phyloP scores from a whole-genome alignment of 768 basidiomycete species.

The Agaricus blazei region DNA sequence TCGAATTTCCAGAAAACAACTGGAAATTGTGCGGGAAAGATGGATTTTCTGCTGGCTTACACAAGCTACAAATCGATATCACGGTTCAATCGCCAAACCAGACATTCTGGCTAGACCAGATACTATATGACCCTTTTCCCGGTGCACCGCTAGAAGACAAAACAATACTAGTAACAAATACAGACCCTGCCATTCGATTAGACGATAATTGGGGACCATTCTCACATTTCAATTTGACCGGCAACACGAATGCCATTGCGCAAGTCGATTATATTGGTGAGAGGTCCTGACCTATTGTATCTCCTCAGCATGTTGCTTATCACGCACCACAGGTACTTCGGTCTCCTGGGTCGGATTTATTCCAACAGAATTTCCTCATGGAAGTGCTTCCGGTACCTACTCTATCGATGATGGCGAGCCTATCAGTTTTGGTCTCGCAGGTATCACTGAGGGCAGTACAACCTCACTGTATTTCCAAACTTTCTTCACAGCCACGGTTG shows the following conservation, averaged over 20 bases:
- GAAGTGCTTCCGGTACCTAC: background rate
- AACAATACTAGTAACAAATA: conserved; percentile 15
- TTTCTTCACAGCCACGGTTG: conserved; percentile 19
- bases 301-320: conserved; percentile 13
- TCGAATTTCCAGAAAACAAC: conserved; percentile 18
- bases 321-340: conserved; percentile 3
- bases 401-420: background rate
- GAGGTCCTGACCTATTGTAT: background rate
- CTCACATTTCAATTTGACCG: conserved; percentile 15
- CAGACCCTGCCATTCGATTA: conserved; percentile 17
- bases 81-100: conserved; percentile 7
- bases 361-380: background rate
- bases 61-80: conserved; percentile 19
- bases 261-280: conserved; percentile 19
- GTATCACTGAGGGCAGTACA: conserved; percentile 2
- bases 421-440: conserved; percentile 17
- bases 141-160: conserved; percentile 13
- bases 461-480: conserved; percentile 16
- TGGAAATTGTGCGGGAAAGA: conserved; percentile 17
- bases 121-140: conserved; percentile 20
- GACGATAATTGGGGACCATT: conserved; percentile 19
- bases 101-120: conserved; percentile 22
- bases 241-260: conserved; percentile 10
- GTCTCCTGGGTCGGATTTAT: conserved; percentile 12
- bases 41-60: conserved; percentile 18